These are phyloP conservation scores for Eucalyptus regnans DNA, from an alignment of 345 rosid species.

Conservation along the genomic window DNA sequence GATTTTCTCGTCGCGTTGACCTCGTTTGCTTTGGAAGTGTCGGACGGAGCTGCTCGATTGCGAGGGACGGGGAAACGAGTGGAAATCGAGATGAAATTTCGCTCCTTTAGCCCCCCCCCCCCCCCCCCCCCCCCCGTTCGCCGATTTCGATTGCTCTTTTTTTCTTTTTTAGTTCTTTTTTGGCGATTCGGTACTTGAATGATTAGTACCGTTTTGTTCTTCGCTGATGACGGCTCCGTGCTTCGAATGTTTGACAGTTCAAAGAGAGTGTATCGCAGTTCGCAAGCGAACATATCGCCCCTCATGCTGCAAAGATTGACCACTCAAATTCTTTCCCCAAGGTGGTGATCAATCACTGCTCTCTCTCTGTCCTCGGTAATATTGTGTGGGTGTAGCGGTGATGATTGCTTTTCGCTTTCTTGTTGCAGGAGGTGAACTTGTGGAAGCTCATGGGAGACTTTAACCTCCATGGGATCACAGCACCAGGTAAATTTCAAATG, in stretches of 20 bases:
- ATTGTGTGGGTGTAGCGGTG: neutral
- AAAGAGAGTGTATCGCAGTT: conserved; percentile 86
- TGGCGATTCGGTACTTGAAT: neutral
- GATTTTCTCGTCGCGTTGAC: neutral
- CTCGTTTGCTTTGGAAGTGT: neutral
- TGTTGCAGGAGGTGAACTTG: conserved; percentile 58
- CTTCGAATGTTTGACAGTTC: conserved; percentile 32
- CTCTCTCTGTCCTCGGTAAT: neutral
- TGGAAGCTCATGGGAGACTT: conserved; percentile 98
- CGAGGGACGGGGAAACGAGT: neutral
- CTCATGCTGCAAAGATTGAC: conserved; percentile 68
- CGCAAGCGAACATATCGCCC: conserved; percentile 64
- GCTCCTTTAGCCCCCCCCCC: neutral
- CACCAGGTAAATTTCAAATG: conserved; percentile 41
- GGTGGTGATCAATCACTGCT: conserved; percentile 14
- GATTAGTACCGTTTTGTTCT: neutral
- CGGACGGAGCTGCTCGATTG: neutral
- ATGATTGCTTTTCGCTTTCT: neutral
- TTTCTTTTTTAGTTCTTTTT: too few species aligned
- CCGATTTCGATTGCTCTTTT: neutral
- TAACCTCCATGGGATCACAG: conserved; percentile 89
- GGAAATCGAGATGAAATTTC: neutral
- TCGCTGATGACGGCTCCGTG: neutral
- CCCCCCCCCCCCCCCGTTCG: neutral
- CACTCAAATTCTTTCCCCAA: conserved; percentile 71